Conservation (phyloP, 352 stramenopile genomes). For the Phytopythium ostracodes region DNA sequence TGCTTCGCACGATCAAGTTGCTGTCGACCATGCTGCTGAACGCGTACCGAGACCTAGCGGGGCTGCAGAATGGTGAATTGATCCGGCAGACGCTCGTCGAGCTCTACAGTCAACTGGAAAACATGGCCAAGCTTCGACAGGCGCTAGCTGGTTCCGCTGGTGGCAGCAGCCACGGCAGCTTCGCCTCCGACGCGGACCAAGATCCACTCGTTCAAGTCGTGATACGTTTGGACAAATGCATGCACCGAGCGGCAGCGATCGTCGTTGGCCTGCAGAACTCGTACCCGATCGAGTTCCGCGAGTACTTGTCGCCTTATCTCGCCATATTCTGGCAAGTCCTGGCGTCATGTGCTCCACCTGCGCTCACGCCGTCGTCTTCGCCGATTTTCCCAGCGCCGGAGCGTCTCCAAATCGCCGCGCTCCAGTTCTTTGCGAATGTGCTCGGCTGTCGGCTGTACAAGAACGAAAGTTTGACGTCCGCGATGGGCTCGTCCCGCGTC, state of each 20-base stretch:
- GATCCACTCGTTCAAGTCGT: conserved; percentile 4
- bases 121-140: conserved; percentile 45
- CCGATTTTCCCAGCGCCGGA: conserved; percentile 15
- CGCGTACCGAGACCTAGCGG: conserved; percentile 58
- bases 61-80: conserved; percentile 50
- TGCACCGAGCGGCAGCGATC: conserved; percentile 56
- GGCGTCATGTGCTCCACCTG: conserved; percentile 15
- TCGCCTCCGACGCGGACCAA: conserved; percentile 11
- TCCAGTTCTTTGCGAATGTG: conserved; percentile 83
- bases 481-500: conserved; percentile 35
- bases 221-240: conserved; percentile 54
- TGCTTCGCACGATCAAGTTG: conserved; percentile 59
- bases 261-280: conserved; percentile 71
- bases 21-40: conserved; percentile 67
- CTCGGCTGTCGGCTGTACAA: conserved; percentile 81
- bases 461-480: conserved; percentile 45
- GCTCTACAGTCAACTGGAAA: conserved; percentile 70
- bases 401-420: conserved; percentile 61
- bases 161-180: background rate
- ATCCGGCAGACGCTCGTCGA: conserved; percentile 54
- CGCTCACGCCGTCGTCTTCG: background rate
- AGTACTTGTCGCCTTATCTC: conserved; percentile 66
- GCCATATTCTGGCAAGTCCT: conserved; percentile 63
- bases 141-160: conserved; percentile 10
- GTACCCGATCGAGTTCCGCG: conserved; percentile 83